Evolutionary conservation across 2,329 filamentous ascomycete species (phyloP).

Genomic region (Aureobasidium lini): DNA sequence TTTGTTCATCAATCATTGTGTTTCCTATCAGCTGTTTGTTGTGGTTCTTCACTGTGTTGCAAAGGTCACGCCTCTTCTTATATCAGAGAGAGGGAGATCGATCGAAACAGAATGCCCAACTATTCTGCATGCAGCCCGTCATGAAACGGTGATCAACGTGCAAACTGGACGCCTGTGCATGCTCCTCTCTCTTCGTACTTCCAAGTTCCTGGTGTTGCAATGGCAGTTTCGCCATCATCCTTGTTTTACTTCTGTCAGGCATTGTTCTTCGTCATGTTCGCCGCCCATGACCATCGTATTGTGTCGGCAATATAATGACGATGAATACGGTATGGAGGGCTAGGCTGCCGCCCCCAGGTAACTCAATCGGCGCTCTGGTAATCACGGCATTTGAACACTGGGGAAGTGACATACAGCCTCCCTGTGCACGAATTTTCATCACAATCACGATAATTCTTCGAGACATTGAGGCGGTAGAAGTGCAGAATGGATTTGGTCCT

Average conservation of each 20-base stretch:
- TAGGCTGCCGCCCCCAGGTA: neutral
- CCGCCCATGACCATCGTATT: neutral
- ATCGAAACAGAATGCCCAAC: neutral
- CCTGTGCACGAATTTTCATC: too few relatives aligned
- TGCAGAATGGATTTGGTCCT: too few relatives aligned
- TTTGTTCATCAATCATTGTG: neutral
- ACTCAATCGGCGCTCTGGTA: neutral
- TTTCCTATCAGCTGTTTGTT: neutral
- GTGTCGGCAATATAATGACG: neutral
- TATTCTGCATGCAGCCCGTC: neutral
- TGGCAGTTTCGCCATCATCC: neutral
- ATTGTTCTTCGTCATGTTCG: neutral
- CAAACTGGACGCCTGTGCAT: slow-evolving; percentile 5
- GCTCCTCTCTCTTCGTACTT: neutral
- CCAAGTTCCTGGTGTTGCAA: neutral
- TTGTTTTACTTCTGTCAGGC: neutral
- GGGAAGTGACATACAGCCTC: neutral
- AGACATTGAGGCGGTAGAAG: too few relatives aligned
- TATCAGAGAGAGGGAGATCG: neutral
- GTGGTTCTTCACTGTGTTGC: neutral
- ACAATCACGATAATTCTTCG: too few relatives aligned
- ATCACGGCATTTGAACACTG: neutral
- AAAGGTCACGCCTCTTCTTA: neutral
- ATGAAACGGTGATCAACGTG: slow-evolving; percentile 8
- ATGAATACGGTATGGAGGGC: slow-evolving; percentile 1